Base-by-base conservation (phyloP, 2,329 filamentous ascomycete genomes). In the Lachnellula cervina region DNA sequence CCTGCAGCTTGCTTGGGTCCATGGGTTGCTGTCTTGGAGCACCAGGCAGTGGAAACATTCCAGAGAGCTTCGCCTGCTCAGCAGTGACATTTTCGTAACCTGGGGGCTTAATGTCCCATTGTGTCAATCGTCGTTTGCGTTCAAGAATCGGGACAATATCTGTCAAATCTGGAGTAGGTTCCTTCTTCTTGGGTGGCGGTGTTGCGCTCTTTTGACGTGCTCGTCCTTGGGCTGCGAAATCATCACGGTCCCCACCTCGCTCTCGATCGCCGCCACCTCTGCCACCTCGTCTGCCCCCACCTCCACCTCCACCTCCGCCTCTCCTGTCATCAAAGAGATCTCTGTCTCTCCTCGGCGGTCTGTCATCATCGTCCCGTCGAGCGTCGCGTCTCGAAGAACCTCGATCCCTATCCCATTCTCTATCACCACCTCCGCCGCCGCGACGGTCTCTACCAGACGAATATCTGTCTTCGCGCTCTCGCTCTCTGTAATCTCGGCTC, bases 51-150 rank as follows among this genome's bases (percentile, higher is more conserved):
- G 95, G 92, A 77, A 99, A 99, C 94, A 99, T 97, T 77, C 93
- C 88, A 63, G 95, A 99, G 45, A 99, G 81, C 78, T 99, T 99
- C 50, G 94, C 95, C 73, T 99, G 95, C 73, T 99, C 95, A 21
- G 94, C 91, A 2, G 94, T 97, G 62, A 99, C 93, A 72, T 94
- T 96, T 70, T 99, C 95, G 69, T 99, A 99, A 45, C 94, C 93
- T 16, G 91, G 90, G 5, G 94, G 94, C 76, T 99, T 99, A 73
- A 99, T 97, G 72, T 99, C 95, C 94, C 94, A 99, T 73, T 99
- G 95, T 37, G 92, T 97, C 78, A 99, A 77, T 57, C 94, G 88
- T 65, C 95, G 87, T 78, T 92, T 94, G 66, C 93, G 87, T 68
- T 93, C 87, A 61, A 91, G 77, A 57, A 99, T 80, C 4, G 90